Evolutionary conservation across 225 moss, liverwort and hornwort genomes (phyloP), one percentile per base, ranked within the genome.

Genomic region (Rhytidiadelphus loreus): DNA sequence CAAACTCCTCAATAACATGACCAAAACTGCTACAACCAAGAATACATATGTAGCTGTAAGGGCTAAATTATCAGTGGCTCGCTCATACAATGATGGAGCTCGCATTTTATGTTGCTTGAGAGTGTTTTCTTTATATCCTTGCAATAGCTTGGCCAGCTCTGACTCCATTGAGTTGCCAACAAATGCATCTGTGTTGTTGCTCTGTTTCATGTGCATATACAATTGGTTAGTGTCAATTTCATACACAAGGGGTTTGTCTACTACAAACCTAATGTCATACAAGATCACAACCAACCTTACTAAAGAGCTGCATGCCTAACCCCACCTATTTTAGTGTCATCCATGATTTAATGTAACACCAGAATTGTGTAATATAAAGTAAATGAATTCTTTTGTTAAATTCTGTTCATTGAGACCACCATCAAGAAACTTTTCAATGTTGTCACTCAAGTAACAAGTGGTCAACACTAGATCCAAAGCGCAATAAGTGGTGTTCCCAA

Each of bases 141-240:
- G 88, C 85, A 98, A 84, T 66, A 98, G 74, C 83, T 92, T 93
- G 19, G 93, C 92, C 57, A 98, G 89, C 91, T 94, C 91, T 35
- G 90, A 84, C 88, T 95, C 96, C 71, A 94, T 90, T 48, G 86
- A 89, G 56, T 75, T 83, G 61, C 93, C 94, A 50, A 84, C 85
- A 86, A 98, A 96, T 44, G 96, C 90, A 84, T 94, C 93, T 58
- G 77, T 88, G 87, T 85, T 87, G 83, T 95, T 94, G 88, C 88
- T 93, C 96, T 97, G 86, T 84, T 71, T 48, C 89, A 85, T 55
- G 75, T 46, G 64, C 82, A 89, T 74, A 44, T 25, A 26, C 76
- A 63, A 44, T 39, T 62, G 50, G 74, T 65, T 55, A 56, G 56
- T n/a, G 25, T 85, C 48, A 89, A 43, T 39, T 78, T 88, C 37